phyloP scores from a whole-genome alignment of 257 asterid genomes.

The Petunia axillaris region DNA sequence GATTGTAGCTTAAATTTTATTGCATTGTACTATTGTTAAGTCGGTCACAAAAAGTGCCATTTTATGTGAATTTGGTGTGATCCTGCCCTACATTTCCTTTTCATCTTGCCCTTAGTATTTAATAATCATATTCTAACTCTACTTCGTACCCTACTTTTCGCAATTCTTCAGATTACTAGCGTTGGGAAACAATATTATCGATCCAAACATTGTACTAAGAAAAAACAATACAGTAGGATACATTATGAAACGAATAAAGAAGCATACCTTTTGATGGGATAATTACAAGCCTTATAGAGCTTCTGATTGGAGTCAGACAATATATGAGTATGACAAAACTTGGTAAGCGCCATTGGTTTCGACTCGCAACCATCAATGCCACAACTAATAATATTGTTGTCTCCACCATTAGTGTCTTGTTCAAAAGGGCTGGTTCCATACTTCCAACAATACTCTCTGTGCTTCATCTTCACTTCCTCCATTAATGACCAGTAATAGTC shows the following conservation, averaged over 20 bases:
- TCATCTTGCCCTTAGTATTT: too few species aligned
- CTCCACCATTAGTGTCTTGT: slow-evolving; percentile 48
- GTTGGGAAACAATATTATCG: too few species aligned
- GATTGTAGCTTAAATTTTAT: too few species aligned
- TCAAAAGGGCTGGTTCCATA: slow-evolving; percentile 70
- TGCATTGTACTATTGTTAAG: too few species aligned
- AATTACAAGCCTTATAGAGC: slow-evolving; percentile 84
- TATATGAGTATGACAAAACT: slow-evolving; percentile 72
- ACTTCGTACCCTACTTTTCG: too few species aligned
- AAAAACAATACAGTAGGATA: too few species aligned
- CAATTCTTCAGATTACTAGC: too few species aligned
- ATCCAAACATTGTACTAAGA: too few species aligned
- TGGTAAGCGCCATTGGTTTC: slow-evolving; percentile 64
- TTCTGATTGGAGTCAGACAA: slow-evolving; percentile 70
- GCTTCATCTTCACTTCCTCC: slow-evolving; percentile 76
- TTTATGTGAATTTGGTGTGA: too few species aligned
- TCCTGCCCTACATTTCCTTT: too few species aligned
- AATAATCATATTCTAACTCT: too few species aligned
- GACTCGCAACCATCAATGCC: slow-evolving; percentile 53
- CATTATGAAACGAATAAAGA: not conserved
- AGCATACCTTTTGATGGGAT: slow-evolving; percentile 69
- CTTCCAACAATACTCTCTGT: slow-evolving; percentile 73
- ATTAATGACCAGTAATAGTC: slow-evolving; percentile 80
- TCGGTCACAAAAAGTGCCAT: too few species aligned
- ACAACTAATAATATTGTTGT: slow-evolving; percentile 27